A percentile compares a stretch with the other conserved stretches of the same genome.
phyloP scores from a whole-genome alignment of 2,329 filamentous ascomycete genomes.

The Cryphonectria parasitica region DNA sequence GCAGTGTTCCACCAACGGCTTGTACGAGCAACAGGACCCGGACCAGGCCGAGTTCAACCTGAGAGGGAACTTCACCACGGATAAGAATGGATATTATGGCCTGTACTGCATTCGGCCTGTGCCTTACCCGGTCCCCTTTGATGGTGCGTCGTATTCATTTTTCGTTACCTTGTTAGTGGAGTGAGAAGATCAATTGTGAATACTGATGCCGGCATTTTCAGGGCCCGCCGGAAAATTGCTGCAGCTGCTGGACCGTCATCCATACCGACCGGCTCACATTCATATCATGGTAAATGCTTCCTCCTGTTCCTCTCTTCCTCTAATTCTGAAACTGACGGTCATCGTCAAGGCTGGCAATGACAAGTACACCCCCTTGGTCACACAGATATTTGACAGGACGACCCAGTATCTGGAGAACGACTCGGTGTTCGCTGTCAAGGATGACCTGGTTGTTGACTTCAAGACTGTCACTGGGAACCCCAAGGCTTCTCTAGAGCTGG shows the following conservation, averaged over 20 bases:
- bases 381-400: constrained; percentile 68
- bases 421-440: constrained; percentile 46
- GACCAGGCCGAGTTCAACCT: constrained; percentile 67
- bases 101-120: constrained; percentile 61
- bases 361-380: constrained; percentile 47
- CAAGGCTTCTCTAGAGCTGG: constrained; percentile 42
- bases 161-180: too few relatives aligned
- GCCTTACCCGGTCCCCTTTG: constrained; percentile 41
- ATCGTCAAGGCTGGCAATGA: constrained; percentile 27
- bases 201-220: constrained; percentile 35
- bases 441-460: constrained; percentile 44
- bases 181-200: too few relatives aligned
- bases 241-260: constrained; percentile 57
- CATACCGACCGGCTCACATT: constrained; percentile 62
- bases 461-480: constrained; percentile 39
- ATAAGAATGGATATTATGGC: constrained; percentile 62
- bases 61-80: constrained; percentile 67
- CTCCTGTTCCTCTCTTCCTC: not conserved
- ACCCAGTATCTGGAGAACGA: constrained; percentile 57
- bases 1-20: constrained; percentile 76
- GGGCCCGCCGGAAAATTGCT: constrained; percentile 60
- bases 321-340: constrained; percentile 5
- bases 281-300: constrained; percentile 57
- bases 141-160: constrained; percentile 19
- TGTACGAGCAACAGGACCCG: constrained; percentile 69